These are phyloP conservation scores for Sclerotinia glacialis DNA, from an alignment of 2,329 filamentous ascomycete genomes.

Conservation along the genomic window DNA sequence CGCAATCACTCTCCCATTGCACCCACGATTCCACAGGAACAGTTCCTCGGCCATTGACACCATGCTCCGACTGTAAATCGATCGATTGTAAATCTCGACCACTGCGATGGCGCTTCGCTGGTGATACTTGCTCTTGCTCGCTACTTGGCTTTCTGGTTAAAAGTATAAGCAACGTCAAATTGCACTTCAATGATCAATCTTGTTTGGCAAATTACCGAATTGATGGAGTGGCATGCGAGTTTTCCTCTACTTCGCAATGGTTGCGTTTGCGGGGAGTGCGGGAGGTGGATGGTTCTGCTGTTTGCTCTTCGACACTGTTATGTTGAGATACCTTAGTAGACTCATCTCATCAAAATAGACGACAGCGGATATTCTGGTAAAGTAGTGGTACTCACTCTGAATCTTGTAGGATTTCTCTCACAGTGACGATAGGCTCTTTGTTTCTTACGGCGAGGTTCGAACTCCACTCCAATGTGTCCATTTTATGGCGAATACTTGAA, in stretches of 20 bases:
- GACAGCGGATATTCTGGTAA: neutral
- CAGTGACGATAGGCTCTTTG: conserved; percentile 1
- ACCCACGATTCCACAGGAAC: neutral
- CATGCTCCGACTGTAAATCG: neutral
- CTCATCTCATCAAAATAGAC: neutral
- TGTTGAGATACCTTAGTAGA: neutral
- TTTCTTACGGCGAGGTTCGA: neutral
- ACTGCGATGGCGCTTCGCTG: conserved; percentile 14
- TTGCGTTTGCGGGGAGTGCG: conserved; percentile 3
- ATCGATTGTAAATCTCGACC: neutral
- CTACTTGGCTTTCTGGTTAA: neutral
- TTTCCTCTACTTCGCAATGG: neutral
- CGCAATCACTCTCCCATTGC: neutral
- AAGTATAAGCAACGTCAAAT: neutral
- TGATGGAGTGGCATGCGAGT: neutral
- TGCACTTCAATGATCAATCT: neutral
- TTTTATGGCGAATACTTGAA: neutral
- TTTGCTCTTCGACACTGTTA: conserved; percentile 5
- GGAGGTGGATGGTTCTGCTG: neutral
- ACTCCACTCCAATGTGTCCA: conserved; percentile 5
- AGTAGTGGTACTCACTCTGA: conserved; percentile 2
- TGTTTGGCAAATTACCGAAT: neutral
- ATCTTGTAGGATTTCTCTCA: conserved; percentile 10
- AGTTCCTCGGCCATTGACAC: neutral
- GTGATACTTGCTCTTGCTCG: conserved; percentile 6